phyloP scores from a whole-genome alignment of 371 early-diverging fungal species.

The Parasitella parasitica region DNA sequence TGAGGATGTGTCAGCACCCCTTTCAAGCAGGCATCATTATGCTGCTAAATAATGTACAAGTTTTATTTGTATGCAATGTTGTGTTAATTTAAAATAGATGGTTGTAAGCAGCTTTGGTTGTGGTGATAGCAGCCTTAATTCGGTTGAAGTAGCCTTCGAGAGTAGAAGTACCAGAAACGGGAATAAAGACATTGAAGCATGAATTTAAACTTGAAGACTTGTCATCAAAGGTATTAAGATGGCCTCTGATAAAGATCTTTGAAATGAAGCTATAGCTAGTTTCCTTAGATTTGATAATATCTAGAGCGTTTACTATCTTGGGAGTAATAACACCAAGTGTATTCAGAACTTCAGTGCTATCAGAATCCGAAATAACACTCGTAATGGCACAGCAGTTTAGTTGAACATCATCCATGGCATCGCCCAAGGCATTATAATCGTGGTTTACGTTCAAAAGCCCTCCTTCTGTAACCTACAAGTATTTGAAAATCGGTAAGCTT shows the following conservation, averaged over 20 bases:
- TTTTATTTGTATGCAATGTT: too few relatives aligned
- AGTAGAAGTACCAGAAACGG: not conserved
- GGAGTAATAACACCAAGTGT: not conserved
- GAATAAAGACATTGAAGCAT: conserved; percentile 1
- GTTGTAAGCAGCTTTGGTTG: not conserved
- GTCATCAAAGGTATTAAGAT: not conserved
- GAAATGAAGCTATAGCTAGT: not conserved
- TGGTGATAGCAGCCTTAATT: not conserved
- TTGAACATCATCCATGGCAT: not conserved
- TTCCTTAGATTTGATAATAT: not conserved
- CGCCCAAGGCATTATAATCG: not conserved
- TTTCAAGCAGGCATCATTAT: too few relatives aligned
- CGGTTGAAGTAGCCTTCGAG: not conserved
- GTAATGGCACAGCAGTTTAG: conserved; percentile 2
- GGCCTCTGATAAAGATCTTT: not conserved
- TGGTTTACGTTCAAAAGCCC: not conserved
- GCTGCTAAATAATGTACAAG: too few relatives aligned
- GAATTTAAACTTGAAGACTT: not conserved
- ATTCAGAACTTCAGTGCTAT: conserved; percentile 1
- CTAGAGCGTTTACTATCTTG: not conserved
- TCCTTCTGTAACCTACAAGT: not conserved
- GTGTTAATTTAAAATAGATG: not conserved
- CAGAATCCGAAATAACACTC: not conserved
- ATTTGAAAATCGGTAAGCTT: too few relatives aligned
- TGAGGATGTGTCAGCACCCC: too few relatives aligned